Percentiles rank a stretch among this genome's conserved stretches.
phyloP scores from a whole-genome alignment of 768 basidiomycete species.

The Polyporus arcularius region DNA sequence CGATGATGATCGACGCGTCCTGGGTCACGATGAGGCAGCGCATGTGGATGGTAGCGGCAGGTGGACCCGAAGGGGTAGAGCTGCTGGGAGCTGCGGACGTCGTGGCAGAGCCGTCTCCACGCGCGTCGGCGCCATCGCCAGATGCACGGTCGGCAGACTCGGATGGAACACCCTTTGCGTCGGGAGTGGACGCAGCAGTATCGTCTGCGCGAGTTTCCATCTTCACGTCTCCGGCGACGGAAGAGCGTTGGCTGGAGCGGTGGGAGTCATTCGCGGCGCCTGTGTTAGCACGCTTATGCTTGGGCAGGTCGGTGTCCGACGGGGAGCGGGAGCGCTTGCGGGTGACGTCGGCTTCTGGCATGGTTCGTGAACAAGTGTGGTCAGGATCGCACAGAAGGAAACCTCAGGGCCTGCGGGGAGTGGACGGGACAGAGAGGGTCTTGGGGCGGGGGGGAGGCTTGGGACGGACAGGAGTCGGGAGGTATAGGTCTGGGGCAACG shows the following conservation, averaged over 20 bases:
- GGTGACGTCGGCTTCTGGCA: conserved; percentile 84
- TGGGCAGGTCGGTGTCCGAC: conserved; percentile 77
- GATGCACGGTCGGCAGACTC: conserved; percentile 36
- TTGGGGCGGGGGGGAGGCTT: conserved; percentile 19
- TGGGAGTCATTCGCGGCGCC: conserved; percentile 69
- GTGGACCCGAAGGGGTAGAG: conserved; percentile 49
- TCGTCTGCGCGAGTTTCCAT: conserved; percentile 52
- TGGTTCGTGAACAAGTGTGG: conserved; percentile 53
- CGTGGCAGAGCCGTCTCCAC: conserved; percentile 41
- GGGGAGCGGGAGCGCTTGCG: conserved; percentile 88
- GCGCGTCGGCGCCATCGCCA: conserved; percentile 22
- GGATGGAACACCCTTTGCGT: conserved; percentile 38
- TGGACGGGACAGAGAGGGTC: conserved; percentile 16
- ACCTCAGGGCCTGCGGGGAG: conserved; percentile 32
- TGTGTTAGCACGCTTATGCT: conserved; percentile 85
- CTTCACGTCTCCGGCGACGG: conserved; percentile 54
- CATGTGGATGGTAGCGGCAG: conserved; percentile 92
- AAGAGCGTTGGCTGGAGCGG: conserved; percentile 35
- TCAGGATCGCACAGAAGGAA: conserved; percentile 28
- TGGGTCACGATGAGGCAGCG: conserved; percentile 98
- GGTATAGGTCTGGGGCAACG: conserved; percentile 20
- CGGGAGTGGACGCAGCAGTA: conserved; percentile 56
- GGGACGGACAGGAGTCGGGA: conserved; percentile 23
- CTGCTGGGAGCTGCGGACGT: conserved; percentile 57
- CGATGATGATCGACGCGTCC: conserved; percentile 99